These are phyloP conservation scores for Eucalyptus microcorys DNA, from an alignment of 345 rosid species.

Conservation along the genomic window DNA sequence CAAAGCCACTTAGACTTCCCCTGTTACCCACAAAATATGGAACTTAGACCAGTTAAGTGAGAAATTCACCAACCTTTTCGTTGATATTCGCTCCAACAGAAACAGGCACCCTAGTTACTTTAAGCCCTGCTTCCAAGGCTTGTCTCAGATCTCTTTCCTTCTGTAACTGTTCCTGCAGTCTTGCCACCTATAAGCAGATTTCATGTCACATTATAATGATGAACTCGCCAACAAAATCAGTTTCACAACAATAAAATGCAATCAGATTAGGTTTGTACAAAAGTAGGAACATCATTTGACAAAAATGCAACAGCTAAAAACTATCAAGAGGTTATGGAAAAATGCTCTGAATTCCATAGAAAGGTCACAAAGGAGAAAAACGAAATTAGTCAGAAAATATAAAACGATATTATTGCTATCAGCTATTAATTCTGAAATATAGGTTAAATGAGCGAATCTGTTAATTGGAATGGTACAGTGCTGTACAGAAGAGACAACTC, in stretches of 20 bases:
- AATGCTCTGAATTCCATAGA: not conserved
- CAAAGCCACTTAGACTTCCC: not conserved
- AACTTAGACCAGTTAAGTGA: not conserved
- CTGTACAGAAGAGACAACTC: not conserved
- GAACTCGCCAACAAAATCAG: not conserved
- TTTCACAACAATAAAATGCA: not conserved
- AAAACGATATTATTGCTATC: not conserved
- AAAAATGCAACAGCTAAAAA: not conserved
- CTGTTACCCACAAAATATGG: not conserved
- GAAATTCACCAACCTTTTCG: conserved; percentile 39
- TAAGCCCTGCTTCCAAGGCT: conserved; percentile 58
- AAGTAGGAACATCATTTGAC: not conserved
- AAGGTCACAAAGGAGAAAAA: not conserved
- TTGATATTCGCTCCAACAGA: conserved; percentile 25
- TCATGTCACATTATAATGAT: not conserved
- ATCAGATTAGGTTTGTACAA: not conserved
- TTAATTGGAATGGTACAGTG: not conserved
- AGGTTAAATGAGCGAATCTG: not conserved
- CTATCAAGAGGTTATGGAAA: not conserved
- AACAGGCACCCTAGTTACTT: conserved; percentile 19
- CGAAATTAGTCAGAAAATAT: not conserved
- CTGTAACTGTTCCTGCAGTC: conserved; percentile 69
- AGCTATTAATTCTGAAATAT: not conserved
- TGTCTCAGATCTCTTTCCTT: conserved; percentile 54
- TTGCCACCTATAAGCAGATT: conserved; percentile 47